Conservation (phyloP, 768 basidiomycete genomes). For the Asterophora lycoperdoides region DNA sequence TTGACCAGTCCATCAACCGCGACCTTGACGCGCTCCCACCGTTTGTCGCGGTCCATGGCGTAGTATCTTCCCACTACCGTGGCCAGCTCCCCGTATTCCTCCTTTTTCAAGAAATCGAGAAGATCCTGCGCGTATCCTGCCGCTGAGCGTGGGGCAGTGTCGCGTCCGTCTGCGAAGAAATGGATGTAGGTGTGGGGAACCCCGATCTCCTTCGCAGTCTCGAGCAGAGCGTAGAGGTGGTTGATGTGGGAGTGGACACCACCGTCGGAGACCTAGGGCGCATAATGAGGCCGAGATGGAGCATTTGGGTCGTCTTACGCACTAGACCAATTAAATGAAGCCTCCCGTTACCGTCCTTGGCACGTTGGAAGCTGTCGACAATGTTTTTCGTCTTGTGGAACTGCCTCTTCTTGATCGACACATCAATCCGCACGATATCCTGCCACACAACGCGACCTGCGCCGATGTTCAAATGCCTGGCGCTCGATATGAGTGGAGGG, state of each 20-base stretch:
- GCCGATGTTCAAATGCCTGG: conserved; percentile 89
- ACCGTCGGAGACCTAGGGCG: conserved; percentile 80
- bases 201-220: conserved; percentile 80
- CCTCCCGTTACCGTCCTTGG: conserved; percentile 79
- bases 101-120: conserved; percentile 70
- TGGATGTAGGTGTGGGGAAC: conserved; percentile 88
- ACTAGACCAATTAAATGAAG: conserved; percentile 89
- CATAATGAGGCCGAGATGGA: neutral
- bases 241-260: conserved; percentile 96
- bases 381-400: conserved; percentile 80
- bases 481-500: neutral
- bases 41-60: conserved; percentile 95
- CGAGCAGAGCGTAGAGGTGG: conserved; percentile 87
- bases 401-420: conserved; percentile 81
- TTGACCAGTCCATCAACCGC: conserved; percentile 82
- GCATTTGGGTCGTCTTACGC: conserved; percentile 21
- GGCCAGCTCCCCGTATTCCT: conserved; percentile 75
- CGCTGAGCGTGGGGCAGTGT: conserved; percentile 86
- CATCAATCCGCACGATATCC: conserved; percentile 94
- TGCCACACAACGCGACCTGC: conserved; percentile 97
- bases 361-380: conserved; percentile 66
- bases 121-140: conserved; percentile 74
- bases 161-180: conserved; percentile 93
- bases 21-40: conserved; percentile 91
- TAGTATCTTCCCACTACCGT: conserved; percentile 91